A percentile compares a stretch with the other conserved stretches of the same genome.
phyloP scores from a whole-genome alignment of 2,329 filamentous ascomycete species.

The Fusarium guadeloupense region DNA sequence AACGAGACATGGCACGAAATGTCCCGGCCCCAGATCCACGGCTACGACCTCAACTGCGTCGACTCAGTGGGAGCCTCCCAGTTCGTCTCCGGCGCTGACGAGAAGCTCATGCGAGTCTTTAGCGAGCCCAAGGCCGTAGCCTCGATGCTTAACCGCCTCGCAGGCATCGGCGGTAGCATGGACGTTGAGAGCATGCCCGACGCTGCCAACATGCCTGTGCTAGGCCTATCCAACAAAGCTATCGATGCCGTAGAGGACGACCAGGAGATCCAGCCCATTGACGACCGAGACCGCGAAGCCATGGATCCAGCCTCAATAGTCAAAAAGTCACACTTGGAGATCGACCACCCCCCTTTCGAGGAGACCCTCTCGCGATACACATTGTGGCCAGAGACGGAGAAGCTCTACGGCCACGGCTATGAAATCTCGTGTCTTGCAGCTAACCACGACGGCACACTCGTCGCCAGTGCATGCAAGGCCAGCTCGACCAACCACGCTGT shows the following conservation, averaged over 20 bases:
- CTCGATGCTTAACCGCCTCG: conserved; percentile 73
- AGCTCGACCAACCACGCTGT: conserved; percentile 94
- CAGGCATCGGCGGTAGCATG: conserved; percentile 61
- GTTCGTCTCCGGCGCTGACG: conserved; percentile 95
- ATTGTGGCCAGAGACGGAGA: conserved; percentile 95
- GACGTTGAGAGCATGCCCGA: conserved; percentile 71
- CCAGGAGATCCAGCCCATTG: conserved; percentile 54
- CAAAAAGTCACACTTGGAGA: conserved; percentile 69
- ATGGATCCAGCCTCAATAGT: conserved; percentile 65
- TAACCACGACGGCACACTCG: conserved; percentile 75
- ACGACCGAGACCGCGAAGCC: conserved; percentile 62
- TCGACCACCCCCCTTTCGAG: conserved; percentile 82
- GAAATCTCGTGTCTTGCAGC: conserved; percentile 90
- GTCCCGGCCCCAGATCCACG: conserved; percentile 94
- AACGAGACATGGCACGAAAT: conserved; percentile 89
- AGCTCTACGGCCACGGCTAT: conserved; percentile 97
- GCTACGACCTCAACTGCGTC: conserved; percentile 96
- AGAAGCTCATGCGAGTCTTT: conserved; percentile 97
- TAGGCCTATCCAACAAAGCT: conserved; percentile 96
- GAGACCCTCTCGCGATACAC: conserved; percentile 90
- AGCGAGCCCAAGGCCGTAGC: conserved; percentile 87
- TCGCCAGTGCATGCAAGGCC: conserved; percentile 93
- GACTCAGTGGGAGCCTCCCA: conserved; percentile 75
- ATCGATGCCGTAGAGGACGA: conserved; percentile 68
- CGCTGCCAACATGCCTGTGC: conserved; percentile 91